Percentiles rank a stretch among this genome's conserved stretches.
Conservation (phyloP, 208 protist species). For the Porcisia hertigi region DNA sequence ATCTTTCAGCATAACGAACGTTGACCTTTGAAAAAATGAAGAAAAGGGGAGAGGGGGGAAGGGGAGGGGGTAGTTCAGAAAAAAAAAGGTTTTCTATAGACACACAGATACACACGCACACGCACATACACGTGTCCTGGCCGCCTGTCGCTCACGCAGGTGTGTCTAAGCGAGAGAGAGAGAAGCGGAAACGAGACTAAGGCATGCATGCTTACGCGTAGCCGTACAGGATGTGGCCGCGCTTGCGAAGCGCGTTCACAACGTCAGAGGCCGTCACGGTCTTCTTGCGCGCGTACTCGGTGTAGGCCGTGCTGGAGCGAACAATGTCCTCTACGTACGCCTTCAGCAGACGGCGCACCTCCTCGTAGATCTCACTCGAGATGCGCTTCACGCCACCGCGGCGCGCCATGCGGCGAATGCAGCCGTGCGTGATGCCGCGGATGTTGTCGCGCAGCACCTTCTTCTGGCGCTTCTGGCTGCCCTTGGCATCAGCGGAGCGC, state of each 20-base stretch:
- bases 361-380: constrained; percentile 67
- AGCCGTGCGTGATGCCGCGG: constrained; percentile 81
- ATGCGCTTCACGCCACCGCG: constrained; percentile 94
- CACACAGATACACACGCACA: too few species aligned
- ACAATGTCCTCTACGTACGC: constrained; percentile 82
- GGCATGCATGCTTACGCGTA: constrained; percentile 49
- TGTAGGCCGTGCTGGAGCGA: constrained; percentile 83
- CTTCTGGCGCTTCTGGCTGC: constrained; percentile 81
- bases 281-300: constrained; percentile 81
- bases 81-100: too few species aligned
- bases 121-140: too few species aligned
- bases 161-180: too few species aligned
- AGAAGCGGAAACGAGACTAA: too few species aligned
- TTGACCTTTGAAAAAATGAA: too few species aligned
- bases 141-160: too few species aligned
- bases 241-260: constrained; percentile 89
- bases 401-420: constrained; percentile 90
- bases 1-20: too few species aligned
- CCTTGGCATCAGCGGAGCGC: constrained; percentile 71
- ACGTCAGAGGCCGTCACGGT: constrained; percentile 88
- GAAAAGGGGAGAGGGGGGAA: too few species aligned
- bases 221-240: constrained; percentile 88
- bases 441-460: constrained; percentile 90
- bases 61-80: too few species aligned
- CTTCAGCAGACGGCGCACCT: constrained; percentile 81